Evolutionary conservation across 2,329 filamentous ascomycete genomes (phyloP), one percentile per base, ranked within the genome.

Genomic region (Colletotrichum sp.): DNA sequence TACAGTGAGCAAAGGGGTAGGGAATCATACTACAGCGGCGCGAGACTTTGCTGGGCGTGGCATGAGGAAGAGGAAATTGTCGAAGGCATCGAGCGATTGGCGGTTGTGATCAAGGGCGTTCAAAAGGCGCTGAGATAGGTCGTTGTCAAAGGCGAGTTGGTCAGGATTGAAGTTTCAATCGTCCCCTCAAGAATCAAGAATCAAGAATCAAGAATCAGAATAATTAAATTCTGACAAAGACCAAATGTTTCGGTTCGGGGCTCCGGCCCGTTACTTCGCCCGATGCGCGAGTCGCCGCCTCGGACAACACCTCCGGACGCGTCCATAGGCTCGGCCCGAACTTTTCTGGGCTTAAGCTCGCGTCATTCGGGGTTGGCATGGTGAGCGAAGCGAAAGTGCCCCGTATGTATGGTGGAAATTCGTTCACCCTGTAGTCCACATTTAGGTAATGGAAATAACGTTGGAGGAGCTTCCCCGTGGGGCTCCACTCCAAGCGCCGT

Each of bases 1-100:
- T 79, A 81, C 36, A 82, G 84, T 65, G 82, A 84, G 52, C 85
- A 78, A 39, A 72, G 78, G 36, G 74, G 75, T 5, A 75, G 64
- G 12, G 12, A 18, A 7, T 59, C 67, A 13, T 28, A 72, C n/a
- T 74, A 83, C n/a, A 83, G 84, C 70, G 85, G 86, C 77, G 82
- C 91, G 39, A 86, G 94, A 57, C 82, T 96, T 26, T 95, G 92
- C 76, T 96, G 94, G 83, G 88, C 92, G 10, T 96, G 93, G 92
- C 93, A 94, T 82, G 89, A 92, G 3, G 92, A 93, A 80, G 87
- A 89, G 24, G 87, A 90, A 71, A 83, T 98, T n/a, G 88, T 86
- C 0, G 93, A 96, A 80, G 95, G 94, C 0, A 89, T 96, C 14
- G 83, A 87, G 81, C 90, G 93, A 79, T 84, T 96, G 74, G 92